Base-by-base conservation (phyloP, 2,329 filamentous ascomycete genomes). In the Nothopassalora personata region DNA sequence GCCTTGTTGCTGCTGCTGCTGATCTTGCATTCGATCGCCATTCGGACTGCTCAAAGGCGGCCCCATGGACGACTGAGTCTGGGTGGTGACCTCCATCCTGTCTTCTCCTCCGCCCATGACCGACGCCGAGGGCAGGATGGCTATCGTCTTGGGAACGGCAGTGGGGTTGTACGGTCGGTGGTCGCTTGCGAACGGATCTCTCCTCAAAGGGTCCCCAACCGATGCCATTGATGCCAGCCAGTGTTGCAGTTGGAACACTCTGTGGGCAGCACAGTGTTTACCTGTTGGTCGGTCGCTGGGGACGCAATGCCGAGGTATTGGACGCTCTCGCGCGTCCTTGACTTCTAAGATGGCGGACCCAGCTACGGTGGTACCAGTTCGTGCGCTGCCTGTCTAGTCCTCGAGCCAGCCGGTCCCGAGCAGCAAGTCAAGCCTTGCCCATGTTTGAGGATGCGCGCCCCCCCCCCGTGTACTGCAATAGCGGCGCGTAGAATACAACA, bases 191-290 rank as follows among this genome's bases (percentile, higher is more conserved):
- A 71, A 71, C 23, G 67, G 68, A 58, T 70, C 69, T 58, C 68
- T 68, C 60, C 66, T 64, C 63, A 77, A 72, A 58, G 72, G 69
- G 50, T 77, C 75, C 56, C 74, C 72, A 58, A 77, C 73, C 43
- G 76, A 76, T 58, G 77, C 76, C 77, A 79, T 79, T 56, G 64
- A 61, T 43, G 27, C 47, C 34, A 53, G 49, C 49, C 49, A 19
- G 28, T 34, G 49, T 18, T 10, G 49, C 27, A 27, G 19, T 23
- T 31, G 30, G 36, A 48, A 18, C 33, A 31, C 49, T 23, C 27
- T 57, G 36, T 10, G 11, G 11, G 33, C 51, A 13, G 43, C 27
- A 45, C 9, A 45, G 33, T 15, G 18, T 27, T 28, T 48, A 43
- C 52, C 34, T 46, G 39, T 23, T 48, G 39, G 18, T 31, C 45